phyloP scores from a whole-genome alignment of 495 filamentous ascomycete species.

The Lophium mytilinum region DNA sequence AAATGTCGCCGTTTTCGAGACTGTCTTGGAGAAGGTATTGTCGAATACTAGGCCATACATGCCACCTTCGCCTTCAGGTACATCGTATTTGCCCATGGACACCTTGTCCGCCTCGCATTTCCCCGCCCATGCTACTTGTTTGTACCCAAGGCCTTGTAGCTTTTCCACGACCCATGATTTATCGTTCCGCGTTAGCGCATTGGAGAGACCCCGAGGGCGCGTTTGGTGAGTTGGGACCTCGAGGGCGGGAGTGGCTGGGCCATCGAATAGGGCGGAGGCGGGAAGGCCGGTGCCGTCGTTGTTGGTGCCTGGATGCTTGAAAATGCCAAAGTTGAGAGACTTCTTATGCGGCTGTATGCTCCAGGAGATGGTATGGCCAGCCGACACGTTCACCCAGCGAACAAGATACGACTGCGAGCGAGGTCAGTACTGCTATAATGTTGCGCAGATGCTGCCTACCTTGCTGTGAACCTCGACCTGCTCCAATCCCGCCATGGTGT shows the following conservation, averaged over 20 bases:
- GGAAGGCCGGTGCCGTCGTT: constrained; percentile 41
- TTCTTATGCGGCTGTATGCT: constrained; percentile 96
- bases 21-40: constrained; percentile 95
- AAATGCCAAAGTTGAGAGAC: constrained; percentile 94
- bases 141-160: constrained; percentile 75
- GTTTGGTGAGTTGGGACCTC: constrained; percentile 29
- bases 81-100: constrained; percentile 82
- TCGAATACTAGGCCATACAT: constrained; percentile 98
- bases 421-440: constrained; percentile 2
- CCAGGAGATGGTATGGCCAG: constrained; percentile 90
- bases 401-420: constrained; percentile 79
- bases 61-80: constrained; percentile 60
- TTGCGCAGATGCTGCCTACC: constrained; percentile 44
- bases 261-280: constrained; percentile 41
- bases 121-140: constrained; percentile 78
- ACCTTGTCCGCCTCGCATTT: constrained; percentile 96
- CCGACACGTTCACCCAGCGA: constrained; percentile 88
- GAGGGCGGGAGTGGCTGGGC: constrained; percentile 34
- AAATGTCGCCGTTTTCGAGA: constrained; percentile 88
- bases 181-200: constrained; percentile 38
- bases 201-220: constrained; percentile 12
- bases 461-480: constrained; percentile 97
- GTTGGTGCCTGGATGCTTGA: constrained; percentile 82
- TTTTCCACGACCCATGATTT: constrained; percentile 66
- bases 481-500: constrained; percentile 82